Base-by-base conservation (phyloP, 1,284 basidiomycete species). In the Xanthoconium separans region DNA sequence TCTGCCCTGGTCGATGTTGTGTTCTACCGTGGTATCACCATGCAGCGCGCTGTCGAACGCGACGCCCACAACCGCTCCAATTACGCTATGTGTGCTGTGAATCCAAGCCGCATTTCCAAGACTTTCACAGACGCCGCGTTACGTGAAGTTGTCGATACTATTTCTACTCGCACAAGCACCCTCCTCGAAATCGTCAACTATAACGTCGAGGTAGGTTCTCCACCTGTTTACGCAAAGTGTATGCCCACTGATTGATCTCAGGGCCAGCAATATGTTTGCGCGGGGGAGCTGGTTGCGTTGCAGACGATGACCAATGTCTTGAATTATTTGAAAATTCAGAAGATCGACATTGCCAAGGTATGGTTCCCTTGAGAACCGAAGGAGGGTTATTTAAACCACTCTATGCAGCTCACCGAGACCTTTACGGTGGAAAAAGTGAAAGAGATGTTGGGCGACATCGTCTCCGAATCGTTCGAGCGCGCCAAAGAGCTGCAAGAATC, bases 21-120 rank as follows among this genome's bases (percentile, higher is more conserved):
- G 42, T 98, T 99, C 83, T 98, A 98, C 75, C 93, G 97, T 73
- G 96, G 96, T 70, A 96, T 99, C 68, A 99, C 96, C 47, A 99
- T 99, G 96, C 95, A 98, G 70, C 92, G 95, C 44, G 95, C 95
- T 20, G 95, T 98, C 56, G 92, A 97, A 73, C 92, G 96, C 45
- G 96, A 98, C 68, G 79, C 88, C 3, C 80, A 91, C 55, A 95
- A 95, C 69, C 85, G 96, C 50, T 95, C 93, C 33, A 94, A 96
- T 73, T 99, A 98, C 68, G 95, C 94, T 18, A 98, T 99, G 97
- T 95, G 95, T 73, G 96, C 96, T 16, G 91, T 98, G 68, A 98
- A 98, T 74, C 97, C 97, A 2, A 90, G 93, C 64, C 89, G 96
- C 57, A 93, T 99, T 61, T 93, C 93, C 40, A 90, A 89, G 72